A percentile compares a stretch with the other conserved stretches of the same genome.
Evolutionary conservation across 192 early-diverging fungal genomes (phyloP).

Genomic region (Dissophora ornata): DNA sequence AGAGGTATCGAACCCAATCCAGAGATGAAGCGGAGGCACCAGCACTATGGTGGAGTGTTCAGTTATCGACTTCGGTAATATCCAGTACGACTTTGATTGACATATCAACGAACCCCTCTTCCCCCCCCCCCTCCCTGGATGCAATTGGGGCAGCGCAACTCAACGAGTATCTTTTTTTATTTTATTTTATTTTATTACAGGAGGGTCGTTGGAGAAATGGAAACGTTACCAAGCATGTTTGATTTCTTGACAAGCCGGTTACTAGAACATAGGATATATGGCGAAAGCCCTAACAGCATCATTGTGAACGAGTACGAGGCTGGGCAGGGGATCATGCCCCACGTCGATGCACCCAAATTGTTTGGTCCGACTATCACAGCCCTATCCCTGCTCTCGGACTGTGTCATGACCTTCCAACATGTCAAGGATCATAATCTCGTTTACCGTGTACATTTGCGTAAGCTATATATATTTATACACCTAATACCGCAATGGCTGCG

Average conservation of each 20-base stretch:
- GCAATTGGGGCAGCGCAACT: too few relatives aligned
- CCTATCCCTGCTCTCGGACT: slow-evolving; percentile 70
- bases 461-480: too few relatives aligned
- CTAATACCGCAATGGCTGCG: too few relatives aligned
- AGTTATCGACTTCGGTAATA: slow-evolving; percentile 68
- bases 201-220: slow-evolving; percentile 62
- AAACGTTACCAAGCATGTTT: slow-evolving; percentile 62
- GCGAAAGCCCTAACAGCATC: slow-evolving; percentile 60
- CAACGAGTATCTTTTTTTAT: too few relatives aligned
- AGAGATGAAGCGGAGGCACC: slow-evolving; percentile 74
- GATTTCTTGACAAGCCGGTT: slow-evolving; percentile 60
- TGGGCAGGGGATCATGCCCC: slow-evolving; percentile 72
- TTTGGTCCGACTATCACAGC: slow-evolving; percentile 73
- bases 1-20: slow-evolving; percentile 70
- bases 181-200: slow-evolving; percentile 39
- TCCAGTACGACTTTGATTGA: too few relatives aligned
- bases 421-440: slow-evolving; percentile 30
- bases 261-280: slow-evolving; percentile 51
- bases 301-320: slow-evolving; percentile 75
- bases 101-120: too few relatives aligned
- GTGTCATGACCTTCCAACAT: slow-evolving; percentile 72
- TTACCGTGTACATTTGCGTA: slow-evolving; percentile 56
- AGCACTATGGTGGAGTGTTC: slow-evolving; percentile 76
- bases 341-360: slow-evolving; percentile 61
- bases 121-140: too few relatives aligned